These are phyloP conservation scores for Arachnomyces sp. DNA, from an alignment of 2,329 filamentous ascomycete species.

Conservation along the genomic window DNA sequence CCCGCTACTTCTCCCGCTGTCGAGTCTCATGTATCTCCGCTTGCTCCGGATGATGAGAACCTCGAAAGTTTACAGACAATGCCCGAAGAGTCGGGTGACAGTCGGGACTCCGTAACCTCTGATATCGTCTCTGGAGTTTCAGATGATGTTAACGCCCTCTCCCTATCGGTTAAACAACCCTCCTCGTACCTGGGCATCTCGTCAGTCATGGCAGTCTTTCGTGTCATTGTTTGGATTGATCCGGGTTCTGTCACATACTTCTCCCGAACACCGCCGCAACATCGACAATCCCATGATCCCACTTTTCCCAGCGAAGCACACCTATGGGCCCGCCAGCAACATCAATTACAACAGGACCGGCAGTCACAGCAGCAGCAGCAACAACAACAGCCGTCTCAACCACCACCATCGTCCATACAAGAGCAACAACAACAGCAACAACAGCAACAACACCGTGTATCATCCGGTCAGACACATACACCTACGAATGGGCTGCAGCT, in stretches of 20 bases:
- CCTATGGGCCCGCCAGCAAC: not conserved
- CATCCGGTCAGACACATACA: slow-evolving; percentile 45
- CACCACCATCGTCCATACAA: slow-evolving; percentile 19
- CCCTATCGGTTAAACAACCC: slow-evolving; percentile 52
- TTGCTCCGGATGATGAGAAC: slow-evolving; percentile 44
- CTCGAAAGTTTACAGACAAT: slow-evolving; percentile 61
- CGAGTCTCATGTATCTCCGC: slow-evolving; percentile 34
- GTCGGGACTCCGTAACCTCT: slow-evolving; percentile 41
- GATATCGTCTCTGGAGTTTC: slow-evolving; percentile 57
- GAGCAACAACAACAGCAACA: slow-evolving; percentile 11
- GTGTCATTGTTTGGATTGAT: slow-evolving; percentile 57
- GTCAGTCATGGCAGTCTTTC: slow-evolving; percentile 65
- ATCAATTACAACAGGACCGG: not conserved
- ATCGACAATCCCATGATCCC: slow-evolving; percentile 27
- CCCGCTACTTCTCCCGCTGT: slow-evolving; percentile 43
- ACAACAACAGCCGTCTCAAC: slow-evolving; percentile 40
- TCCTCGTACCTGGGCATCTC: slow-evolving; percentile 65
- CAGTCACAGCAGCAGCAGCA: slow-evolving; percentile 27
- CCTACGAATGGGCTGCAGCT: slow-evolving; percentile 59
- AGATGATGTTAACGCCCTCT: slow-evolving; percentile 65
- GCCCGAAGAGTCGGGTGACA: slow-evolving; percentile 52
- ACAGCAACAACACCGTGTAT: slow-evolving; percentile 31
- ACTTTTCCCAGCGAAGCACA: slow-evolving; percentile 27
- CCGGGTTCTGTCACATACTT: slow-evolving; percentile 44
- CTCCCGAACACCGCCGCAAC: slow-evolving; percentile 31